Evolutionary conservation across 129 eudicot genomes (phyloP), one percentile per base, ranked within the genome.

Genomic region (Artemisia annua): DNA sequence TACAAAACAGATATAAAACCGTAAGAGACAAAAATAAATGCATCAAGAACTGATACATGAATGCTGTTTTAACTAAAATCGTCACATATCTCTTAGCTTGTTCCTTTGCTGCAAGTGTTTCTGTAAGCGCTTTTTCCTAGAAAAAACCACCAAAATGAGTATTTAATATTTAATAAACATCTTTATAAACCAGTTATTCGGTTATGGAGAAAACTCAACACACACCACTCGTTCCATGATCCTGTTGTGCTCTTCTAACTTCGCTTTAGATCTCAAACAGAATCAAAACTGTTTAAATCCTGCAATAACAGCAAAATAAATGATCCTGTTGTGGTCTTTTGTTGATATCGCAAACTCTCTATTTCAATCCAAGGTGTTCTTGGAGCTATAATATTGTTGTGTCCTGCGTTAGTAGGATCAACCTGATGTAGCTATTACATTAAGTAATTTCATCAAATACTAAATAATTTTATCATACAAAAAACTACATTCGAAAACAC

Each of bases 41-140:
- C 56, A 35, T 65, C 11, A n/a, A 28, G 70, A 71, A 56, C 50
- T 18, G 30, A 52, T n/a, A 10, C 11, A 68, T 24, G n/a, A 19
- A 72, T 74, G 52, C 28, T 56, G 13, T 26, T 60, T 43, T 43
- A 52, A 35, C 50, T 49, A 62, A 46, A n/a, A 59, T 48, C 2
- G 53, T 75, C 88, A 95, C 97, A 80, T 88, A 83, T 86, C 87
- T 91, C 88, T 91, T 96, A 22, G 96, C 91, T 80, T 90, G 95
- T 88, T 95, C 99, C 68, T 83, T 91, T 66, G 80, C 90, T 80
- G 86, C 97, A 73, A 86, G 87, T 78, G 80, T 88, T 89, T 95
- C 97, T 64, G 87, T 96, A 73, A 95, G 97, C 12, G 99, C 96
- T 74, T 85, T 95, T 60, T 94, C 97, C 99, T 91, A 89, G 63